Evolutionary conservation across 2,329 filamentous ascomycete genomes (phyloP), one percentile per base, ranked within the genome.

Genomic region (Colletotrichum cereale): DNA sequence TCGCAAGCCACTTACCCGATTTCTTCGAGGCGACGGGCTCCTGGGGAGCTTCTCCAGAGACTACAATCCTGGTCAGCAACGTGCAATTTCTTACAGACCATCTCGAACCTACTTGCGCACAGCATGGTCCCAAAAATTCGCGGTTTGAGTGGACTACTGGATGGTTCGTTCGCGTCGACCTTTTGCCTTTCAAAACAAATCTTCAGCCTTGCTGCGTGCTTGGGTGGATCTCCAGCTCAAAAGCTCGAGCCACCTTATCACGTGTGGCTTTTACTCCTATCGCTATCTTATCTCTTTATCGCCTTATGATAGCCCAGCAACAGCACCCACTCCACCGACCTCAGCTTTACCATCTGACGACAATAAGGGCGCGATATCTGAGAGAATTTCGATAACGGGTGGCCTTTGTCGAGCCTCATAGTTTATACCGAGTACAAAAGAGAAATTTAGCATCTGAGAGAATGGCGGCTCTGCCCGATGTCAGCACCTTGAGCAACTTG

Each of bases 1-100:
- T 42, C 61, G 67, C 67, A 62, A 62, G 26, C 73, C 73, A 85
- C 90, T 78, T 86, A 95, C 94, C 95, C 79, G 94, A 97, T 86
- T 98, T 97, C 83, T 93, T 92, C 79, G 96, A 99, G 79, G 95
- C 93, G 76, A 98, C 96, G 67, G 96, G 95, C 84, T 95, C 92
- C 85, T 97, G 93, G 75, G 96, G 96, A 85, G 94, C 92, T 89
- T 98, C 96, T 84, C 96, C 96, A 74, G 96, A 99, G 83, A 99
- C 96, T 97, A 79, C 66, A 72, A 53, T 58, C 73, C 76, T 73
- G 73, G 76, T 74, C 57, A 74, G 62, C 29, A 36, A 60, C n/a
- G 11, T 31, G 24, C 42, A n/a, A 58, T n/a, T 18, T 42, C 38
- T 36, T 36, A 8, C 2, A 3, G 4, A 1, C 4, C 2, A 5